Evolutionary conservation across 805 yeast species (phyloP).

Genomic region (Jamesozyma rosinii): DNA sequence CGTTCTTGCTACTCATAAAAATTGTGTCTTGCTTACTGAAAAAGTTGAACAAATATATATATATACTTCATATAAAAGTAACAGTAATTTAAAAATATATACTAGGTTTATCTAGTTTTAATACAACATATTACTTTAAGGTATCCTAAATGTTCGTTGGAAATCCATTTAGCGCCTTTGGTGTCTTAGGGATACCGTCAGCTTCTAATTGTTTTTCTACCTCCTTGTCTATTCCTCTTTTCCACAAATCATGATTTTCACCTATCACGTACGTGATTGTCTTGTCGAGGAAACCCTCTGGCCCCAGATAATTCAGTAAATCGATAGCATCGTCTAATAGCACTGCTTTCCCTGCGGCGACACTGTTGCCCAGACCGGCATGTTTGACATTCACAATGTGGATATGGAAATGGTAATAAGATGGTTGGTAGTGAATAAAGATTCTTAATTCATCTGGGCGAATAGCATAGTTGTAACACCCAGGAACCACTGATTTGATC

Average conservation of each 20-base stretch:
- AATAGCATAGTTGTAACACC: constrained; percentile 37
- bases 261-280: constrained; percentile 62
- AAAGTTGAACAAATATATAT: neutral
- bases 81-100: neutral
- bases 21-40: neutral
- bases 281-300: constrained; percentile 47
- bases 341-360: constrained; percentile 71
- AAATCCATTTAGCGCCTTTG: constrained; percentile 9
- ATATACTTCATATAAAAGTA: neutral
- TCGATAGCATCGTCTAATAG: constrained; percentile 76
- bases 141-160: neutral
- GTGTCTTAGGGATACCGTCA: constrained; percentile 25
- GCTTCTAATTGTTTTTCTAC: constrained; percentile 18
- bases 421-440: constrained; percentile 90
- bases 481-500: constrained; percentile 41
- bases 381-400: constrained; percentile 74
- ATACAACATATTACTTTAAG: too few species aligned
- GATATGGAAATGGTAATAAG: constrained; percentile 90
- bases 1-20: too few species aligned
- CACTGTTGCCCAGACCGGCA: constrained; percentile 58
- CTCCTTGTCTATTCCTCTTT: constrained; percentile 25
- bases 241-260: constrained; percentile 73
- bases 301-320: constrained; percentile 44
- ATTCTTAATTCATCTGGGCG: constrained; percentile 52
- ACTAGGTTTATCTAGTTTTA: neutral